Percentiles rank a stretch among this genome's conserved stretches.
phyloP scores from a whole-genome alignment of 2,329 filamentous ascomycete genomes.

The Cladophialophora chaetospira region DNA sequence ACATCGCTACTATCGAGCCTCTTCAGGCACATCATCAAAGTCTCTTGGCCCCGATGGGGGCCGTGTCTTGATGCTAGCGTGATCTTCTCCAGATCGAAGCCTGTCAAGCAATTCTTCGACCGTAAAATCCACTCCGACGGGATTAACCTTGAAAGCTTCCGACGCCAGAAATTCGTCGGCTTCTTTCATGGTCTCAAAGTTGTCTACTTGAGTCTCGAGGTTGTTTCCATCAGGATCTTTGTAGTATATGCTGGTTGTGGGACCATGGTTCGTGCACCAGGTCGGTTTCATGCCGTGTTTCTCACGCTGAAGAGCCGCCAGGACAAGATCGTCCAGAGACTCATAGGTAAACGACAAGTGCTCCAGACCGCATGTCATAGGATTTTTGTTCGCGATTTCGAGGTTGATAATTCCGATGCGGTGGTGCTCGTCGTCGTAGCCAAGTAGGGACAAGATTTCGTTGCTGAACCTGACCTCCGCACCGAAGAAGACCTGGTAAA shows the following conservation, averaged over 20 bases:
- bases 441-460: constrained; percentile 11
- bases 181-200: constrained; percentile 35
- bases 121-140: constrained; percentile 17
- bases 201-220: constrained; percentile 52
- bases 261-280: constrained; percentile 53
- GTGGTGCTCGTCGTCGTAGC: constrained; percentile 36
- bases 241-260: constrained; percentile 53
- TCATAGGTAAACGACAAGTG: constrained; percentile 7
- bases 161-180: constrained; percentile 11
- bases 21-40: too few species aligned
- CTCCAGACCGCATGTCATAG: neutral
- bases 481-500: constrained; percentile 16
- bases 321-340: constrained; percentile 30
- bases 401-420: constrained; percentile 46
- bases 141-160: constrained; percentile 10
- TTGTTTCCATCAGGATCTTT: constrained; percentile 52
- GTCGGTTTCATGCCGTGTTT: constrained; percentile 35
- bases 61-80: too few species aligned
- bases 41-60: too few species aligned
- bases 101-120: constrained; percentile 8
- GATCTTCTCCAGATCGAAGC: neutral
- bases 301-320: constrained; percentile 40
- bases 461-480: constrained; percentile 5
- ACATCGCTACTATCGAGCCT: too few species aligned
- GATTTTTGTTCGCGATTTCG: constrained; percentile 18